Conservation (phyloP, 345 rosid genomes). For the Rhodamnia rubescens region DNA sequence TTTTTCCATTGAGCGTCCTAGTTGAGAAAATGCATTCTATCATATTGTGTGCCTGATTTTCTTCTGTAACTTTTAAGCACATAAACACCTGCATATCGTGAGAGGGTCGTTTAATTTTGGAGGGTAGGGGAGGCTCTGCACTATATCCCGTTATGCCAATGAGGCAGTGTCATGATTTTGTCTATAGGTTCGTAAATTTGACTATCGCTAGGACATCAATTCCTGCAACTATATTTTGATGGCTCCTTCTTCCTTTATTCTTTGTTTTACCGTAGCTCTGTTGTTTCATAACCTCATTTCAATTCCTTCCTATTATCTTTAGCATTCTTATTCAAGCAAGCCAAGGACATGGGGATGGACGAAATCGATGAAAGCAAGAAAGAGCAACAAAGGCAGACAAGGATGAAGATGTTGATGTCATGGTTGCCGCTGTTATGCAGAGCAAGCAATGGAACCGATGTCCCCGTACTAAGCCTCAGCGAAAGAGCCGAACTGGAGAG, state of each 20-base stretch:
- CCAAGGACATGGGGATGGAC: slow-evolving; percentile 28
- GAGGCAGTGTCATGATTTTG: background rate
- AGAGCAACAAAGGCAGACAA: slow-evolving; percentile 24
- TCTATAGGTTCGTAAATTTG: background rate
- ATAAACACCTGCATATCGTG: background rate
- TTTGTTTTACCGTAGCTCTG: background rate
- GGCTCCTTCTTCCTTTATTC: background rate
- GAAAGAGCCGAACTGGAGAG: slow-evolving; percentile 52
- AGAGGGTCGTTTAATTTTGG: background rate
- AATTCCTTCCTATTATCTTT: background rate
- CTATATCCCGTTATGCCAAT: background rate
- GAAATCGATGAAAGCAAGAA: slow-evolving; percentile 22
- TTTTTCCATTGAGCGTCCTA: background rate
- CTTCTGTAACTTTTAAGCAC: background rate
- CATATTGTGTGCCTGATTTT: background rate
- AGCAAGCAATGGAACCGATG: slow-evolving; percentile 58
- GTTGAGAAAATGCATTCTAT: background rate
- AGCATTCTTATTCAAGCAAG: slow-evolving; percentile 74
- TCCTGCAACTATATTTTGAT: background rate
- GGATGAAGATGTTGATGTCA: slow-evolving; percentile 49
- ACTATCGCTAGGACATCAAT: background rate
- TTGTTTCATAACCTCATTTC: background rate
- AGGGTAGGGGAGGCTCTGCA: background rate
- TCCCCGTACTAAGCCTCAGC: slow-evolving; percentile 35
- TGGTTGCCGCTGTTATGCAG: slow-evolving; percentile 83